phyloP scores from a whole-genome alignment of 2,329 filamentous ascomycete genomes.

The Fusarium redolens region DNA sequence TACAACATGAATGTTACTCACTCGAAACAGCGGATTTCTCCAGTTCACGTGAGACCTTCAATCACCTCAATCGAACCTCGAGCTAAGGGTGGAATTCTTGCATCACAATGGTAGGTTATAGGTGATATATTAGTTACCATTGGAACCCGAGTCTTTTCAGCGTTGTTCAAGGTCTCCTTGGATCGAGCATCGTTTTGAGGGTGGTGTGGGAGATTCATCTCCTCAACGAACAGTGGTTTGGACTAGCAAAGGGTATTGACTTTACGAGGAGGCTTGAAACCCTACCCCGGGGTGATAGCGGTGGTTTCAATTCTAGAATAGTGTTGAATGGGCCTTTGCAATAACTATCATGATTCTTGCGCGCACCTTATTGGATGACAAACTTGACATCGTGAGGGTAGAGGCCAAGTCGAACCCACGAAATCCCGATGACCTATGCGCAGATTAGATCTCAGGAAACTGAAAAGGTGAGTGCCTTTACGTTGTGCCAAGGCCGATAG shows the following conservation, averaged over 20 bases:
- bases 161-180: too few relatives aligned
- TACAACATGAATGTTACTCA: too few relatives aligned
- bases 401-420: not conserved
- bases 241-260: not conserved
- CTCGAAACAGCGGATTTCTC: too few relatives aligned
- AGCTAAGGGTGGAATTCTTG: too few relatives aligned
- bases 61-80: too few relatives aligned
- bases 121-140: too few relatives aligned
- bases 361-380: not conserved
- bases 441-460: fast-evolving
- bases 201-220: not conserved
- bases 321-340: not conserved
- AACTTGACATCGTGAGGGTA: not conserved
- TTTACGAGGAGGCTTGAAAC: not conserved
- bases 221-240: not conserved
- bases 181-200: too few relatives aligned
- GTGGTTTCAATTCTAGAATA: not conserved
- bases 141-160: too few relatives aligned
- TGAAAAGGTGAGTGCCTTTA: not conserved
- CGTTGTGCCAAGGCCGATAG: not conserved
- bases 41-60: too few relatives aligned
- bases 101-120: too few relatives aligned
- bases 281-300: not conserved
- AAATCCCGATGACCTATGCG: not conserved
- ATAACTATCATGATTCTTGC: not conserved